Conservation (phyloP, 148 eudicot species). For the Rhododendron griersonianum region DNA sequence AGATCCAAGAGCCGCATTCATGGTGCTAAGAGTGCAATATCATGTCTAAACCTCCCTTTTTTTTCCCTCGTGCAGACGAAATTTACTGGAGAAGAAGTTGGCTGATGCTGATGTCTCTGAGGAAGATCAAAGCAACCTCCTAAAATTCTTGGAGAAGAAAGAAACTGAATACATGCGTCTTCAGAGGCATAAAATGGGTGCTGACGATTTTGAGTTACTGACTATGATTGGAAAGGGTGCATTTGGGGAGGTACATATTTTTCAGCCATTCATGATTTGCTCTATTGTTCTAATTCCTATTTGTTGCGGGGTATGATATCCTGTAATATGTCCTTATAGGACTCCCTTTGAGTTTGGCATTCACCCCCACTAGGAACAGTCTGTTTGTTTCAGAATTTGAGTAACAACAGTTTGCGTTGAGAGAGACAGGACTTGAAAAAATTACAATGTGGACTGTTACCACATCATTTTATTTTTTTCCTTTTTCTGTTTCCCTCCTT, state of each 20-base stretch:
- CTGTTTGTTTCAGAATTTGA: not conserved
- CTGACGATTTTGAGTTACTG: conserved; percentile 93
- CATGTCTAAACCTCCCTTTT: not conserved
- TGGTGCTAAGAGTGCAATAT: not conserved
- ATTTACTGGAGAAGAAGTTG: conserved; percentile 81
- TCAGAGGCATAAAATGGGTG: conserved; percentile 98
- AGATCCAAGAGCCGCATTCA: not conserved
- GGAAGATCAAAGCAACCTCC: conserved; percentile 83
- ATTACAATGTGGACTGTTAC: not conserved
- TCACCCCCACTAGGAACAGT: not conserved
- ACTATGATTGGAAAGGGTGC: conserved; percentile 99
- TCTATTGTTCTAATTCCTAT: not conserved
- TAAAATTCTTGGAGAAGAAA: conserved; percentile 75
- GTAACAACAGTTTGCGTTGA: not conserved
- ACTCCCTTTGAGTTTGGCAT: not conserved
- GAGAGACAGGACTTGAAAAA: not conserved
- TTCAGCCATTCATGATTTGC: not conserved
- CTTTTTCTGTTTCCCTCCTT: not conserved
- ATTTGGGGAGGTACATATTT: conserved; percentile 82
- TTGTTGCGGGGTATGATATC: not conserved
- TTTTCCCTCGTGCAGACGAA: conserved; percentile 40
- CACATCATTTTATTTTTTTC: not conserved
- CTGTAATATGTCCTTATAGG: not conserved
- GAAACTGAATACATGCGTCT: conserved; percentile 92
- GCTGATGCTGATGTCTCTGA: conserved; percentile 94